Evolutionary conservation across 352 stramenopile species (phyloP).

Genomic region (Globisporangium takayamanum): DNA sequence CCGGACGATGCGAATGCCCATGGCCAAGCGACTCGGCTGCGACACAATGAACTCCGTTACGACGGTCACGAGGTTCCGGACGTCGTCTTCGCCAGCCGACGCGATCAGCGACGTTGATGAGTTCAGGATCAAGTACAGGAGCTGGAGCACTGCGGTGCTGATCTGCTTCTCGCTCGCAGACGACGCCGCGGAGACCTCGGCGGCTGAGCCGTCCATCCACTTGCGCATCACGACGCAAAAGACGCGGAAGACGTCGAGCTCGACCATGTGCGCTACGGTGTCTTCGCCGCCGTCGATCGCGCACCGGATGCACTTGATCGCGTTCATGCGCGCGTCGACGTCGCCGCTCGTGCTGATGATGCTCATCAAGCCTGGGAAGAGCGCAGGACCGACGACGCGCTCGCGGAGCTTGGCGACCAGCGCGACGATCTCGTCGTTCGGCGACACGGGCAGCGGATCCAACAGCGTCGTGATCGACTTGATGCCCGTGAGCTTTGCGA

Average conservation of each 20-base stretch:
- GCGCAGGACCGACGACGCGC: constrained; percentile 43
- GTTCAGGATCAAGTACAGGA: constrained; percentile 65
- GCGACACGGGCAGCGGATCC: constrained; percentile 32
- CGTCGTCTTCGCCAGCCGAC: constrained; percentile 45
- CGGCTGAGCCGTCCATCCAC: constrained; percentile 35
- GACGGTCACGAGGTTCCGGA: constrained; percentile 55
- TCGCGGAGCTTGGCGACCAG: constrained; percentile 59
- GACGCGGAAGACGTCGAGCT: constrained; percentile 62
- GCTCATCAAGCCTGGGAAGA: constrained; percentile 60
- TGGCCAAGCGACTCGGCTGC: constrained; percentile 37
- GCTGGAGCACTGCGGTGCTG: constrained; percentile 43
- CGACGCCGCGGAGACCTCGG: constrained; percentile 16
- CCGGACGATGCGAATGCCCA: constrained; percentile 66
- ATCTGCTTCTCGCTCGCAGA: constrained; percentile 18
- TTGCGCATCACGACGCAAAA: constrained; percentile 56
- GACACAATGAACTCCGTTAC: constrained; percentile 69
- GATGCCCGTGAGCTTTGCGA: constrained; percentile 48
- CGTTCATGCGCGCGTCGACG: constrained; percentile 38
- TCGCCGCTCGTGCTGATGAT: constrained; percentile 45
- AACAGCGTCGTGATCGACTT: constrained; percentile 40
- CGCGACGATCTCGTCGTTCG: constrained; percentile 31
- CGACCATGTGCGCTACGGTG: constrained; percentile 49
- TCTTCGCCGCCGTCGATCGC: constrained; percentile 53
- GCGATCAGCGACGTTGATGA: constrained; percentile 46
- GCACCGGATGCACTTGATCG: constrained; percentile 67